phyloP scores from a whole-genome alignment of 2,329 filamentous ascomycete species.

The Mycosphaerella sp. region DNA sequence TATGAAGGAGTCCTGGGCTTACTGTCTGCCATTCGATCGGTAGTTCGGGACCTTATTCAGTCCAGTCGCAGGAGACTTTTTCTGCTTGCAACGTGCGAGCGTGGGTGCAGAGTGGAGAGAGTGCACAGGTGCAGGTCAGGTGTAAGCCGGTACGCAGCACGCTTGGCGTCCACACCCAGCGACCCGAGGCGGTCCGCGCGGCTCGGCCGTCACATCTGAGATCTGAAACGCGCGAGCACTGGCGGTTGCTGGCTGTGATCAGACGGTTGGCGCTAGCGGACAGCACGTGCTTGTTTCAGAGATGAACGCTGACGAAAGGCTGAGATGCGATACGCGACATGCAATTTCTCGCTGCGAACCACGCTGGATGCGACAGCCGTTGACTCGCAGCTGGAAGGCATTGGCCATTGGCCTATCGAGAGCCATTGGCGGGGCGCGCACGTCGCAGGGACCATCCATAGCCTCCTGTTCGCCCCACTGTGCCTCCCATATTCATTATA shows the following conservation, averaged over 20 bases:
- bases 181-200: too few relatives aligned
- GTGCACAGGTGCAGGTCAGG: too few relatives aligned
- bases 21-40: constrained; percentile 11
- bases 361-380: neutral
- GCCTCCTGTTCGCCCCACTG: neutral
- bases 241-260: neutral
- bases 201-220: too few relatives aligned
- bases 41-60: too few relatives aligned
- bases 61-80: too few relatives aligned
- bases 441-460: neutral
- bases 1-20: constrained; percentile 1
- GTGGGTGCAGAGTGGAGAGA: neutral
- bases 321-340: neutral
- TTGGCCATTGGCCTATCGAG: too few relatives aligned
- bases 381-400: neutral
- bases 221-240: neutral
- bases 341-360: neutral
- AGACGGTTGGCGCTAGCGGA: neutral
- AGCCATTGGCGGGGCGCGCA: too few relatives aligned
- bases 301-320: neutral
- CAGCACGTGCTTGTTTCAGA: neutral
- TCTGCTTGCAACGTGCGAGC: too few relatives aligned
- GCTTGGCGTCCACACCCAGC: too few relatives aligned
- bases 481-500: neutral
- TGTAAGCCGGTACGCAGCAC: neutral